Evolutionary conservation across 495 filamentous ascomycete genomes (phyloP).

Genomic region (Elaphomyces granulatus): DNA sequence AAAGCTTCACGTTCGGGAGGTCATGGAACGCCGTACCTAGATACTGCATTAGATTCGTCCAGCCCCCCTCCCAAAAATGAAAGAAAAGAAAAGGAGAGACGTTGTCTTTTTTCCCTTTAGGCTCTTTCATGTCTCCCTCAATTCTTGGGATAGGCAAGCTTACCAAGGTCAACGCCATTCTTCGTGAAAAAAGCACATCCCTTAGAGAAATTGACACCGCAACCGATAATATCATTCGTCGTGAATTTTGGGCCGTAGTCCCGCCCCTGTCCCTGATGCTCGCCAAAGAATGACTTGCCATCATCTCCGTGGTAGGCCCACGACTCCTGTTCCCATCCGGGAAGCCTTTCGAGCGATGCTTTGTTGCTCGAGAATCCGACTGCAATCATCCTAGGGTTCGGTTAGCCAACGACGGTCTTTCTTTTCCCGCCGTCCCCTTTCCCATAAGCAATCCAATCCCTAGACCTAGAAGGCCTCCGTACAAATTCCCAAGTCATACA

Average conservation of each 20-base stretch:
- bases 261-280: slow-evolving; percentile 52
- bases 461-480: no score
- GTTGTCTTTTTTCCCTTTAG: no score
- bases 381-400: slow-evolving; percentile 53
- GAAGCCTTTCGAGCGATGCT: slow-evolving; percentile 64
- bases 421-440: background rate
- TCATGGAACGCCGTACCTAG: slow-evolving; percentile 74
- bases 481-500: no score
- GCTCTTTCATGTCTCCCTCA: background rate
- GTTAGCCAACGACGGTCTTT: slow-evolving; percentile 7
- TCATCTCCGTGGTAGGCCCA: slow-evolving; percentile 99
- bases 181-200: slow-evolving; percentile 89
- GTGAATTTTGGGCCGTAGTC: slow-evolving; percentile 61
- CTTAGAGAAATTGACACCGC: slow-evolving; percentile 83
- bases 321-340: slow-evolving; percentile 90
- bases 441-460: no score
- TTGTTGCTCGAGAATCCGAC: slow-evolving; percentile 73
- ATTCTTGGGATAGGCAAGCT: slow-evolving; percentile 9
- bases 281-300: slow-evolving; percentile 67
- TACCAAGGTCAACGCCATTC: slow-evolving; percentile 71
- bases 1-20: slow-evolving; percentile 50
- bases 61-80: background rate
- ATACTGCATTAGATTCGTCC: slow-evolving; percentile 1
- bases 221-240: slow-evolving; percentile 71
- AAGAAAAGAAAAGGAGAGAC: no score